These are phyloP conservation scores for Thraustochytrium striatum DNA, from an alignment of 352 stramenopile species.

Conservation along the genomic window DNA sequence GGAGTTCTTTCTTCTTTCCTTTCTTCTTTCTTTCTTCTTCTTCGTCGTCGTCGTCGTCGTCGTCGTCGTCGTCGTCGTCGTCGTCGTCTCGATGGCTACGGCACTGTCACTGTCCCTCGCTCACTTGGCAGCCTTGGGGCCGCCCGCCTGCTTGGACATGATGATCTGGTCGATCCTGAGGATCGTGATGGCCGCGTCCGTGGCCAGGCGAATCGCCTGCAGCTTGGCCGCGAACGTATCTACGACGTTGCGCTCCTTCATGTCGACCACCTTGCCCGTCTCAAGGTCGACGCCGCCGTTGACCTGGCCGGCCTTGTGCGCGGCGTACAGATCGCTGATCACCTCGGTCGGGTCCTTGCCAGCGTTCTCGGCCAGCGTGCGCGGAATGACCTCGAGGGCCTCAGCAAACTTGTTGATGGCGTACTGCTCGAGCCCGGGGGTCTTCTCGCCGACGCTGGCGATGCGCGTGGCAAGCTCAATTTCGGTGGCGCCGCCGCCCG, in stretches of 20 bases:
- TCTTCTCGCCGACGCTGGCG: constrained; percentile 87
- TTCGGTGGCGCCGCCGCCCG: constrained; percentile 88
- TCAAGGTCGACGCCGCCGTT: constrained; percentile 89
- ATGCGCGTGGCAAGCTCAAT: constrained; percentile 91
- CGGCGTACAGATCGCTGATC: constrained; percentile 86
- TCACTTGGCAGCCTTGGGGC: no score
- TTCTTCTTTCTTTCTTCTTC: no score
- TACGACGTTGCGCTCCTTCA: constrained; percentile 71
- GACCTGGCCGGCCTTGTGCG: constrained; percentile 84
- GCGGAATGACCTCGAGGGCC: constrained; percentile 92
- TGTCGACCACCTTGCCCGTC: constrained; percentile 59
- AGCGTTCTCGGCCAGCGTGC: constrained; percentile 95
- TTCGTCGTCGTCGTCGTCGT: no score
- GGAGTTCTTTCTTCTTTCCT: neutral
- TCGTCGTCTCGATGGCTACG: no score
- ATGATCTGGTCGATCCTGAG: constrained; percentile 99
- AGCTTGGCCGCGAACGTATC: constrained; percentile 94
- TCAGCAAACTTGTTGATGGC: constrained; percentile 98
- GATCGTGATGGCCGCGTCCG: constrained; percentile 95
- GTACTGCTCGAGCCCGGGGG: constrained; percentile 96
- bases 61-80: no score
- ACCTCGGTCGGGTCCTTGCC: constrained; percentile 85
- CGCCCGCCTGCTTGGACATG: constrained; percentile 92
- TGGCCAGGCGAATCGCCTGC: constrained; percentile 90
- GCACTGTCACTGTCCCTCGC: no score